Conservation (phyloP, 2,329 filamentous ascomycete genomes). For the Ophiostoma montium region DNA sequence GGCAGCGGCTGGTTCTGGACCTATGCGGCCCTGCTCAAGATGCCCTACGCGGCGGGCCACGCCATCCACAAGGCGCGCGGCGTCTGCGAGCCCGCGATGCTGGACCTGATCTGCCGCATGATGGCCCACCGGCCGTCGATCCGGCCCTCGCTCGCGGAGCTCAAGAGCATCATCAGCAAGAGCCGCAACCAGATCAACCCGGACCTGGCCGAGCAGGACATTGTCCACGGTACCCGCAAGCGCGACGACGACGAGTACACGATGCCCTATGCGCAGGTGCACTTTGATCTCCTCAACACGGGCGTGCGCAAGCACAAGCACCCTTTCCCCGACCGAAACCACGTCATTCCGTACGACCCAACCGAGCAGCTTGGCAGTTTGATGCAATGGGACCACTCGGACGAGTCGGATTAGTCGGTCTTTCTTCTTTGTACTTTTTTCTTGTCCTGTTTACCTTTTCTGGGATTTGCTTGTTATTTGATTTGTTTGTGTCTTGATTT, state of each 20-base stretch:
- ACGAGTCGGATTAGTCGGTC: constrained; percentile 5
- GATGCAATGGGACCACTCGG: not conserved
- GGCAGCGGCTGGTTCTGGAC: constrained; percentile 8
- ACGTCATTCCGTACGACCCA: not conserved
- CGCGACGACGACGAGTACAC: constrained; percentile 2
- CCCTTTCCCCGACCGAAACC: constrained; percentile 13
- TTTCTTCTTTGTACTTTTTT: not conserved
- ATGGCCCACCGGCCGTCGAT: constrained; percentile 4
- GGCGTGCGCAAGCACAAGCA: not conserved
- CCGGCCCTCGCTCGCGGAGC: not conserved
- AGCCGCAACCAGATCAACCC: not conserved
- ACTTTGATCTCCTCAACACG: not conserved
- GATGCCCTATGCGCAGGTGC: not conserved
- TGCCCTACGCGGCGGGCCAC: not conserved
- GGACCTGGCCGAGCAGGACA: not conserved
- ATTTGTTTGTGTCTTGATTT: not conserved
- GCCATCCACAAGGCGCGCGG: not conserved
- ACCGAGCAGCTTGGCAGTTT: not conserved
- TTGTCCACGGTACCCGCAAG: not conserved
- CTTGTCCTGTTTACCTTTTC: not conserved
- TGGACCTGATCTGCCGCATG: constrained; percentile 6
- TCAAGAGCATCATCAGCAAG: not conserved
- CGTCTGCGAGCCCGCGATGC: not conserved
- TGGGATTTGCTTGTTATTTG: not conserved
- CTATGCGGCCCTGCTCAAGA: constrained; percentile 1